Percentiles rank a stretch among this genome's conserved stretches.
Evolutionary conservation across 2,329 filamentous ascomycete genomes (phyloP).

Genomic region (Hypoxylon sp.): DNA sequence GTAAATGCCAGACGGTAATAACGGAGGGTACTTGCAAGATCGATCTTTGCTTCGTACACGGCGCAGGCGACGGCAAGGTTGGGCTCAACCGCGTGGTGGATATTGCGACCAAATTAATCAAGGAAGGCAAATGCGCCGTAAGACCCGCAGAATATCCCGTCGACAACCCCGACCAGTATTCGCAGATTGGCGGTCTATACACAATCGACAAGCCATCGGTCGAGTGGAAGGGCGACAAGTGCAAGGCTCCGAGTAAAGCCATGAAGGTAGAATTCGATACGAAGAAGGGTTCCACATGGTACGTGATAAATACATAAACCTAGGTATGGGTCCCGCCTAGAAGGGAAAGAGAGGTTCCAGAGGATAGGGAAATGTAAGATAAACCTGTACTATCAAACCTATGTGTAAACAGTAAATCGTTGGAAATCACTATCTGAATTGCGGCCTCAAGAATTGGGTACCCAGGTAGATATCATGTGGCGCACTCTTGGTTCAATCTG

Average conservation of each 20-base stretch:
- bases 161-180: too few species aligned
- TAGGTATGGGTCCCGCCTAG: too few species aligned
- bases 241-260: background rate
- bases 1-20: constrained; percentile 1
- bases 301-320: too few species aligned
- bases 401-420: background rate
- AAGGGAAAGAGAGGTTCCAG: too few species aligned
- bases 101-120: background rate
- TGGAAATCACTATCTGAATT: background rate
- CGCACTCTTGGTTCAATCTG: background rate
- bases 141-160: too few species aligned
- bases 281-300: too few species aligned
- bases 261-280: constrained; percentile 1
- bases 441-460: background rate
- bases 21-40: background rate
- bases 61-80: background rate
- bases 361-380: too few species aligned
- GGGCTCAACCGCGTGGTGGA: background rate
- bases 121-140: background rate
- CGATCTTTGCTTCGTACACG: background rate
- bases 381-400: too few species aligned
- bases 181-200: background rate
- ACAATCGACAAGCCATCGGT: background rate
- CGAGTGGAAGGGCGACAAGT: background rate
- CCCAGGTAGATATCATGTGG: background rate